Evolutionary conservation across 306 rosid genomes (phyloP), one percentile per base, ranked within the genome.

Genomic region (Ormosia emarginata): DNA sequence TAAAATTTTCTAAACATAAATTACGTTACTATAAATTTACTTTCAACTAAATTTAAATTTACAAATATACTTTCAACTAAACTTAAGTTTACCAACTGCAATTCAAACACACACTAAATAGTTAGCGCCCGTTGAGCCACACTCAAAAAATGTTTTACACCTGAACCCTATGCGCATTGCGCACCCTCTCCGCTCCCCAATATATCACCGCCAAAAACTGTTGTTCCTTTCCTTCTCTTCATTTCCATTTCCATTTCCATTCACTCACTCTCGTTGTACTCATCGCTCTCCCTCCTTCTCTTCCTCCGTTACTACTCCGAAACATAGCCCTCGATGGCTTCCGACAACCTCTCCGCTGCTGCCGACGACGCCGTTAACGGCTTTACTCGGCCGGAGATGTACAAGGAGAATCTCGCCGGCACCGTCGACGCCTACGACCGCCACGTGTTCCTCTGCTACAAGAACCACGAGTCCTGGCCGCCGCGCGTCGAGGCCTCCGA

Each of bases 361-460:
- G 32, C 81, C 61, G 93, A 80, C 6, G 94, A 86, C 24, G 88
- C 87, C 40, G 81, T 81, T 75, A 85, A 41, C 81, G 98, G 97
- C 0, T 94, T 94, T 86, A 80, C 77, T 33, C 86, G 98, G 4
- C 88, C 92, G 81, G 98, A 94, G 85, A 92, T 94, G 98, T 85
- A 83, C 86, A 53, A 43, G 53, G 89, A 61, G 67, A 91, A 68
- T 14, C 94, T 91, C 37, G 83, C 91, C 34, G 94, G 93, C 7
- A 92, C 97, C 44, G 89, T 92, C n/a, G 87, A 82, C 72, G 73
- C 90, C 30, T 94, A 94, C 89, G 94, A 86, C 47, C 97, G 97
- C 70, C 98, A 94, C 86, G 89, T 92, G 1, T 94, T 94, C 86
- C 91, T 91, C 74, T 91, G 94, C 81, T 91, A 92, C 93, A 87